Conservation (phyloP, 257 asterid species). For the Nicotiana tabacum region DNA sequence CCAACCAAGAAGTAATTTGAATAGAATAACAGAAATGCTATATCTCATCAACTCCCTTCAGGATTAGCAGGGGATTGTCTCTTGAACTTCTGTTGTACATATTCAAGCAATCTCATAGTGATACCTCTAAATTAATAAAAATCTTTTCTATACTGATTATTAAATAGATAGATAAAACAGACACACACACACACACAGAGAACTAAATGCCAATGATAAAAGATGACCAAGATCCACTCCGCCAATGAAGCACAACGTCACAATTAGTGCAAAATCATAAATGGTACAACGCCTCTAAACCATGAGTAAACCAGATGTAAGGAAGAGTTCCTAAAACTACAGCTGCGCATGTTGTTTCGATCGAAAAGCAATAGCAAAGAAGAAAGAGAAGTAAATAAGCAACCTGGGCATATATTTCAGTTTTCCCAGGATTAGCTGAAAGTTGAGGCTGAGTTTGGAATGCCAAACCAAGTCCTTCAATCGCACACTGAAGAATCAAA, state of each 20-base stretch:
- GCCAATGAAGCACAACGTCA: neutral
- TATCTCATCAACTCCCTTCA: too few relatives aligned
- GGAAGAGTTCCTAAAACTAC: neutral
- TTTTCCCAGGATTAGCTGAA: constrained; percentile 60
- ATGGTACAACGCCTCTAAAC: neutral
- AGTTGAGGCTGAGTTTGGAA: constrained; percentile 82
- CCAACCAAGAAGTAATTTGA: neutral
- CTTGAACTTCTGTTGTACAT: neutral
- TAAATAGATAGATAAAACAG: neutral
- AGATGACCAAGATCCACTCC: neutral
- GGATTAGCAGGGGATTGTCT: neutral
- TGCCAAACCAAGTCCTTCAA: constrained; percentile 68
- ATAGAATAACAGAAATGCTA: too few relatives aligned
- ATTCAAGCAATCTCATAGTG: neutral
- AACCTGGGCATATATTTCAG: constrained; percentile 84
- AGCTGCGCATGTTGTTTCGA: neutral
- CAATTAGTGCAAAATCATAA: neutral
- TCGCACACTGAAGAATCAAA: constrained; percentile 52
- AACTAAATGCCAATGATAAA: neutral
- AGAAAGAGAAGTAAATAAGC: constrained; percentile 16
- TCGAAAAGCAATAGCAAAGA: neutral
- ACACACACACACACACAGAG: neutral
- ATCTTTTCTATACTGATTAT: neutral
- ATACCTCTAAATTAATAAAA: neutral
- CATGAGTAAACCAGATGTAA: neutral